Conservation (phyloP, 2,329 filamentous ascomycete genomes). For the Cytospora schulzeri region DNA sequence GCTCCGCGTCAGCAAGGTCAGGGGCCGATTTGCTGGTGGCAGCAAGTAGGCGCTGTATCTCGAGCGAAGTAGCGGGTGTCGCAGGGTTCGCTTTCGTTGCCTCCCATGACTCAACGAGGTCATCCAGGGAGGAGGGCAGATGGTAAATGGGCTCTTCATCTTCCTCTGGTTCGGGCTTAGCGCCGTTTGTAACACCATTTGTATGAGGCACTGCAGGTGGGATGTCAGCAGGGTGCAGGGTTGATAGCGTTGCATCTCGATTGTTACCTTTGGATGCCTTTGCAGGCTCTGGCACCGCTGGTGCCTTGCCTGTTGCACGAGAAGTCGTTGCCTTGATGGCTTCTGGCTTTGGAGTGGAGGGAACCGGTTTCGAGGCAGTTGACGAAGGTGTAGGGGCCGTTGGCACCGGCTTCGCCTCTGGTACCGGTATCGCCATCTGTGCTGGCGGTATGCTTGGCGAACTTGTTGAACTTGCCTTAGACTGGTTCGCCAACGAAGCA, state of each 20-base stretch:
- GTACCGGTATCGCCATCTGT: slow-evolving; percentile 46
- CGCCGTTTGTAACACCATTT: slow-evolving; percentile 56
- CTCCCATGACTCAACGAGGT: slow-evolving; percentile 90
- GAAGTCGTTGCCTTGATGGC: slow-evolving; percentile 39
- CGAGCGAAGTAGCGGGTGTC: slow-evolving; percentile 59
- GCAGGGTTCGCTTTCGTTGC: slow-evolving; percentile 71
- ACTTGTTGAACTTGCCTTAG: slow-evolving; percentile 57
- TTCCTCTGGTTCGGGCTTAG: slow-evolving; percentile 48
- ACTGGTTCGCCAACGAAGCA: slow-evolving; percentile 54
- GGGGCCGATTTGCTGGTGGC: slow-evolving; percentile 74
- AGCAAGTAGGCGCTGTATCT: slow-evolving; percentile 73
- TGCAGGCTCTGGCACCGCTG: slow-evolving; percentile 43
- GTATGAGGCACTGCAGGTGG: slow-evolving; percentile 43
- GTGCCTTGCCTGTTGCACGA: slow-evolving; percentile 49
- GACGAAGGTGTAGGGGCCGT: slow-evolving; percentile 35
- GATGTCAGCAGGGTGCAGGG: slow-evolving; percentile 27
- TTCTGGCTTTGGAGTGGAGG: slow-evolving; percentile 37
- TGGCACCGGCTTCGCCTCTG: slow-evolving; percentile 38
- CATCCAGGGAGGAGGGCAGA: slow-evolving; percentile 83
- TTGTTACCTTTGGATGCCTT: slow-evolving; percentile 49
- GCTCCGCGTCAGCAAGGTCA: slow-evolving; percentile 76
- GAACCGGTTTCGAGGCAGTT: slow-evolving; percentile 33
- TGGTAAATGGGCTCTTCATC: slow-evolving; percentile 88
- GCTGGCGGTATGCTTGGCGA: slow-evolving; percentile 53
- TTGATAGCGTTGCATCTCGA: slow-evolving; percentile 3